Conservation (phyloP, 345 rosid species). For the Populus simonii region DNA sequence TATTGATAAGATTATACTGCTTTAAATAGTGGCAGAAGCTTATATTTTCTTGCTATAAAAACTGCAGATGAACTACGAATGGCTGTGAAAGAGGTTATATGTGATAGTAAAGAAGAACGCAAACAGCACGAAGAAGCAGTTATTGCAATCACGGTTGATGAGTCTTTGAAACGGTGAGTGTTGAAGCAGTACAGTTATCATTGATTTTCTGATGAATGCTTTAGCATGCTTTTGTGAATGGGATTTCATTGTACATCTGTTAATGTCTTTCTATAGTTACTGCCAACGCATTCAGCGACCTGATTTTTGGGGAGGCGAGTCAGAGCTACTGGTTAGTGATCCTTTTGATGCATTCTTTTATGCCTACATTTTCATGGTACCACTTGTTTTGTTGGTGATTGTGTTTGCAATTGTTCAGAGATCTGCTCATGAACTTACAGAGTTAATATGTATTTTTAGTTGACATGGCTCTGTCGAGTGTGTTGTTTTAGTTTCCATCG, state of each 20-base stretch:
- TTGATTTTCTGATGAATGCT: conserved; percentile 6
- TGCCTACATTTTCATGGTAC: background rate
- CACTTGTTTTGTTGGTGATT: background rate
- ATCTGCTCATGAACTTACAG: too few relatives aligned
- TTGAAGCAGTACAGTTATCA: background rate
- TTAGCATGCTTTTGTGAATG: background rate
- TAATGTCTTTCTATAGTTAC: conserved; percentile 43
- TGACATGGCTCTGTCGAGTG: too few relatives aligned
- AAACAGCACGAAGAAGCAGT: conserved; percentile 70
- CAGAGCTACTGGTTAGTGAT: conserved; percentile 78
- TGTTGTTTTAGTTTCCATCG: background rate
- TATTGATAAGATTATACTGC: background rate
- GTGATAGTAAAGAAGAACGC: conserved; percentile 57
- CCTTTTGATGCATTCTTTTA: conserved; percentile 9
- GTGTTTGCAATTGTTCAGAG: background rate
- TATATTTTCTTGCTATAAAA: conserved; percentile 2
- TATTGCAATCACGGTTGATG: conserved; percentile 74
- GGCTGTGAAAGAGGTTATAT: conserved; percentile 87
- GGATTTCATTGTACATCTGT: conserved; percentile 5
- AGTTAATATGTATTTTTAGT: too few relatives aligned
- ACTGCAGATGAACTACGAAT: conserved; percentile 66
- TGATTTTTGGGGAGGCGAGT: conserved; percentile 96
- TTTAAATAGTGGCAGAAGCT: conserved; percentile 4
- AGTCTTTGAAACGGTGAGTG: conserved; percentile 68
- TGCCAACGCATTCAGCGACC: conserved; percentile 66